These are phyloP conservation scores for Patellifolia procumbens DNA, from an alignment of 179 eudicot species.

Conservation along the genomic window DNA sequence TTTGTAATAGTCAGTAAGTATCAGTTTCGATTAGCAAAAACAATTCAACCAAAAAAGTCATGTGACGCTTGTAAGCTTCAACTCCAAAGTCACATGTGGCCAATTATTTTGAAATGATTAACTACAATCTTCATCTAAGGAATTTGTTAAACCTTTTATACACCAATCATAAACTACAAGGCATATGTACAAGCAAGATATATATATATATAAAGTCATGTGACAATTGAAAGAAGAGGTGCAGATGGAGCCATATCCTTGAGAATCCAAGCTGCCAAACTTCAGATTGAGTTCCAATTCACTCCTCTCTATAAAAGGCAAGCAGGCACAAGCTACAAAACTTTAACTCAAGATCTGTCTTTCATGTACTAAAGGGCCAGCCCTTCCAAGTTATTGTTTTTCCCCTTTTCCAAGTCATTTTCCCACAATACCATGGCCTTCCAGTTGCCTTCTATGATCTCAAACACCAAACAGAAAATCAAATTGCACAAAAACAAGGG, in stretches of 20 bases:
- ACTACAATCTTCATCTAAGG: neutral
- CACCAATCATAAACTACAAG: neutral
- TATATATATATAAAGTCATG: conserved; percentile 28
- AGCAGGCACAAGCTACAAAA: conserved; percentile 6
- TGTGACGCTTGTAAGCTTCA: neutral
- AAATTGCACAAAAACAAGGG: conserved; percentile 38
- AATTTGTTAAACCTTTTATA: neutral
- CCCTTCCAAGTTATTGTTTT: neutral
- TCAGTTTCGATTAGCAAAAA: no score
- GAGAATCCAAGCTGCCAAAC: conserved; percentile 23
- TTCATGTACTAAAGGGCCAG: neutral
- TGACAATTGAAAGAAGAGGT: conserved; percentile 21
- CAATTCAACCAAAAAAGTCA: no score
- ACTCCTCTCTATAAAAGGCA: conserved; percentile 9
- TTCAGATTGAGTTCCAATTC: conserved; percentile 7
- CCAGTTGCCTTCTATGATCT: conserved; percentile 30
- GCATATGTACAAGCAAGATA: neutral
- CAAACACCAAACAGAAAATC: conserved; percentile 38
- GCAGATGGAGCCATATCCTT: conserved; percentile 20
- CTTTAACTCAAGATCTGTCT: conserved; percentile 5
- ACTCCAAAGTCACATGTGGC: neutral
- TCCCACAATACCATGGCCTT: conserved; percentile 26
- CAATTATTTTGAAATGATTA: neutral
- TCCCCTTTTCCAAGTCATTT: neutral
- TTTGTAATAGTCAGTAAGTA: no score